These are phyloP conservation scores for Malania oleifera DNA, from an alignment of 164 flowering plant species.

Conservation along the genomic window DNA sequence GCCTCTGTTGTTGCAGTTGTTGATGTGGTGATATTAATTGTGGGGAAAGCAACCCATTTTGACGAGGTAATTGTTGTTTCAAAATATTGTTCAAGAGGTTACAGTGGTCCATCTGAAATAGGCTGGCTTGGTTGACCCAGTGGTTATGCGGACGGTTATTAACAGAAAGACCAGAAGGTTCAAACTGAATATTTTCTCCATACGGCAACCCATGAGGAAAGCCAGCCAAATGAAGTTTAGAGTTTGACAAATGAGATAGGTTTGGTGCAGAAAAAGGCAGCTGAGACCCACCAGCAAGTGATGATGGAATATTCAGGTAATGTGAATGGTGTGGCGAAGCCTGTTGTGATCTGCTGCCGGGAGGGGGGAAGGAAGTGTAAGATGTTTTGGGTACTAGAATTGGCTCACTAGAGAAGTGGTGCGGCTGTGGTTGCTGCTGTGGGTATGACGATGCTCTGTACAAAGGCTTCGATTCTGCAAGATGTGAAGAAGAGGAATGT, in stretches of 20 bases:
- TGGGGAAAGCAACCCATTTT: conserved; percentile 56
- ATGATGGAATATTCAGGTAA: conserved; percentile 29
- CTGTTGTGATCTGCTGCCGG: conserved; percentile 58
- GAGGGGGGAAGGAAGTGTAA: conserved; percentile 73
- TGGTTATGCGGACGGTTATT: conserved; percentile 43
- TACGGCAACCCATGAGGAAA: conserved; percentile 52
- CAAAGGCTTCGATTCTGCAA: conserved; percentile 48
- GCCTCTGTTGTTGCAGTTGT: conserved; percentile 54
- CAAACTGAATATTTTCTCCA: conserved; percentile 44
- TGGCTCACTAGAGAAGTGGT: conserved; percentile 61
- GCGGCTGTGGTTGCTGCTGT: conserved; percentile 37
- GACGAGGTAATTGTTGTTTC: conserved; percentile 52
- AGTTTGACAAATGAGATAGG: conserved; percentile 47
- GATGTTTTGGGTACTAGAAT: conserved; percentile 54
- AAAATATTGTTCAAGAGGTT: conserved; percentile 39
- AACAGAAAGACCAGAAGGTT: conserved; percentile 40
- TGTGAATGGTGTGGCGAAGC: conserved; percentile 46
- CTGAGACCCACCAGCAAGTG: conserved; percentile 43
- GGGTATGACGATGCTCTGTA: conserved; percentile 89
- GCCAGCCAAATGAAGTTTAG: conserved; percentile 50
- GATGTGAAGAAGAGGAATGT: conserved; percentile 30
- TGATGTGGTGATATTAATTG: conserved; percentile 43
- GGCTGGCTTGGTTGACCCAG: conserved; percentile 54
- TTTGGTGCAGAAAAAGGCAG: conserved; percentile 48
- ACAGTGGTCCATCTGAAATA: conserved; percentile 52